Evolutionary conservation across 2,329 filamentous ascomycete genomes (phyloP), one percentile per base, ranked within the genome.

Genomic region (Zarea fungicola): DNA sequence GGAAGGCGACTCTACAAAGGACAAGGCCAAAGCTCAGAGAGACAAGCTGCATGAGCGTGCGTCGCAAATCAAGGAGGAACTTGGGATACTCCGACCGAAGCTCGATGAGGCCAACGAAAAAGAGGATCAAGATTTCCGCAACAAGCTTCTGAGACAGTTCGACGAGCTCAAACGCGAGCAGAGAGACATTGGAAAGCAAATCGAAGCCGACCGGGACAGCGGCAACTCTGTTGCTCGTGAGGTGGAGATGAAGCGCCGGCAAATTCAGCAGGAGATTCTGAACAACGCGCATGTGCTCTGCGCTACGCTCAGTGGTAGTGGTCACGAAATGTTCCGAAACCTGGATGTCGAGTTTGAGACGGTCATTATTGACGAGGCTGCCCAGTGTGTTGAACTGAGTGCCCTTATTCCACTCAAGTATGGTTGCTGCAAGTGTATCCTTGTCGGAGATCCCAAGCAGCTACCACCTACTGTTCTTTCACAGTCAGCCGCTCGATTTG

Each of bases 381-480:
- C 93, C 14, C 93, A 99, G 75, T 99, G 92, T 65, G 95, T 99
- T 53, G 93, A 99, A 70, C 78, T 99, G 62, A 96, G 90, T 62
- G 93, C 93, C 11, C 77, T 99, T 40, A 99, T 99, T 57, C 93
- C 93, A 2, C 78, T 99, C 49, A 99, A 99, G 67, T 99, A 99
- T 61, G 92, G 93, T 49, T 96, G 90, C 67, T 87, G 87, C 51
- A 97, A 96, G 70, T 97, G 93, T 70, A 89, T 99, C 58, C 81
- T 99, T 26, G 93, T 99, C 25, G 93, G 93, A 70, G 93, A 99
- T 71, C 93, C 93, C 0, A 97, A 99, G 66, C 93, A 99, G 67
- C 72, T 99, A 56, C 93, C 93, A 5, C 93, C 93, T 1, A 99
- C 93, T 0, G 93, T 99, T 8, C 80, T 99, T 49, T 97, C 93